Base-by-base conservation (phyloP, 805 yeast species). In the Lachancea quebecensis region DNA sequence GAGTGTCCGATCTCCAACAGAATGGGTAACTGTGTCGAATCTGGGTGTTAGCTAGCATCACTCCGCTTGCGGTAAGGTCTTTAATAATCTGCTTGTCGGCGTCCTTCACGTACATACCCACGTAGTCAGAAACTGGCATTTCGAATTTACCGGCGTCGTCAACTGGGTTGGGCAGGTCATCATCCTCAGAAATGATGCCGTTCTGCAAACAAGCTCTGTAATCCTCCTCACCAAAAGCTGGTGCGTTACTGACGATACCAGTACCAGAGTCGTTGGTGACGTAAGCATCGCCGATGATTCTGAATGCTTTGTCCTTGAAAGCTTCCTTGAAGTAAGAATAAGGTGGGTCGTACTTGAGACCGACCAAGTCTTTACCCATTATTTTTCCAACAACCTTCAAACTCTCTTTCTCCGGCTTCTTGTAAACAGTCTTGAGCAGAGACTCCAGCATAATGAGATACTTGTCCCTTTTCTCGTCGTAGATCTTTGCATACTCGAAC, bases 1-100 rank as follows among this genome's bases (percentile, higher is more conserved):
- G 99, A 28, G 99, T 93, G 65, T 93, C 99, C 2, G 98, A 91
- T 78, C 99, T 85, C 99, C 99, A 93, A 74, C 99, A 93, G 84
- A 93, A 93, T 59, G 99, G 99, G 69, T 93, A 93, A 67, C 95
- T 84, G 76, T 93, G 99, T 71, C 82, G 81, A 55, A 90, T 75
- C 74, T 93, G 98, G 36, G 87, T 72, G 47, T 81, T 83, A 36
- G 80, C 77, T 53, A 93, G 72, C 32, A 93, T 55, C 54, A 82
- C 77, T 42, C 95, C 98, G 34, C 73, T 66, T 43, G 79, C 85
- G 48, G 93, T 85, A 64, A 93, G 74, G 52, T 77, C 70, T 69
- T 88, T 90, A 67, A 93, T 88, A 64, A 93, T 91, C 59, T 78
- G 75, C 58, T 88, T 81, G 69, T 93, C 99, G 39, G 98, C 97